A percentile compares a stretch with the other conserved stretches of the same genome.
These are phyloP conservation scores for Wickerhamiella siamensis DNA, from an alignment of 805 yeast species.

Conservation along the genomic window DNA sequence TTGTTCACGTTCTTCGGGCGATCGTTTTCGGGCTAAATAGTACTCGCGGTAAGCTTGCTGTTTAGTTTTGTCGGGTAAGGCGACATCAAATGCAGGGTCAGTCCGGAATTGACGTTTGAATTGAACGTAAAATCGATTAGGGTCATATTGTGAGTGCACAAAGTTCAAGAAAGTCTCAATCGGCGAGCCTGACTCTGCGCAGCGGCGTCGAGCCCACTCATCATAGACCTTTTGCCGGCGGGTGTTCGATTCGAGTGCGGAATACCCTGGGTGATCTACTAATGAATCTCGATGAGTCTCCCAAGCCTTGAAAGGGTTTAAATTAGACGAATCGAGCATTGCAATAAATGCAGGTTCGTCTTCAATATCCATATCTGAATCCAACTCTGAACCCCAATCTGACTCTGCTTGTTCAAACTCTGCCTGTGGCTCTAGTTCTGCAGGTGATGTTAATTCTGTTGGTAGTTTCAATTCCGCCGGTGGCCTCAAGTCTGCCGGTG, in stretches of 20 bases:
- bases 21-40: neutral
- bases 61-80: conserved; percentile 26
- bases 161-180: conserved; percentile 19
- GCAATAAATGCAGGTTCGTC: conserved; percentile 6
- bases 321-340: conserved; percentile 24
- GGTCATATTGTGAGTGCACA: conserved; percentile 18
- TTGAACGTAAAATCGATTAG: conserved; percentile 26
- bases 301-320: conserved; percentile 39
- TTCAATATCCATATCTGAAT: neutral
- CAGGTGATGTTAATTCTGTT: too few relatives aligned
- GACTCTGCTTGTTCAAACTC: too few relatives aligned
- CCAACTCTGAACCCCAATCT: too few relatives aligned
- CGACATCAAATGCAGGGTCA: conserved; percentile 18
- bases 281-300: conserved; percentile 30
- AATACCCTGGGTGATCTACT: conserved; percentile 31
- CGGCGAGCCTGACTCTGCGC: neutral
- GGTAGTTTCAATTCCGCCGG: too few relatives aligned
- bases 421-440: too few relatives aligned
- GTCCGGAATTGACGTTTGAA: conserved; percentile 28
- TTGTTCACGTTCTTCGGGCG: neutral
- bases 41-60: conserved; percentile 29
- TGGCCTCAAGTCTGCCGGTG: too few relatives aligned
- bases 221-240: conserved; percentile 31
- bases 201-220: conserved; percentile 28
- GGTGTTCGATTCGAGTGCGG: conserved; percentile 24